Evolutionary conservation across 2,329 filamentous ascomycete genomes (phyloP), one percentile per base, ranked within the genome.

Genomic region (Pestalotiopsis sp.): DNA sequence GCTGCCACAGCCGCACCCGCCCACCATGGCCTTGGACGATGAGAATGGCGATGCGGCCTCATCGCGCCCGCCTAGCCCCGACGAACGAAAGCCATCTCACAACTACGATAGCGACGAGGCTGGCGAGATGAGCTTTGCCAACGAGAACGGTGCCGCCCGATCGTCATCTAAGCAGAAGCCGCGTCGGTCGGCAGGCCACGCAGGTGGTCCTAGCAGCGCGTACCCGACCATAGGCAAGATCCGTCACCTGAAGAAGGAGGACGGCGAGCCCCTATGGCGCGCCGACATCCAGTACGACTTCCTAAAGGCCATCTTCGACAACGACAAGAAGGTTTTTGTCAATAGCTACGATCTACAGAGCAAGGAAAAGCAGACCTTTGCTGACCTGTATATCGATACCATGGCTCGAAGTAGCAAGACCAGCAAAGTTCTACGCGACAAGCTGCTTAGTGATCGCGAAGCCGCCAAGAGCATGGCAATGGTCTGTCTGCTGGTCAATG

Each of bases 321-420:
- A 96, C 75, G 85, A 91, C 1, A 78, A 83, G 65, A 83, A 83
- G 70, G 94, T 94, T 76, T 99, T 99, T 79, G 97, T 80, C 76
- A 97, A 97, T 78, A 92, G 92, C 78, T 97, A 95, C 79, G 94
- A 97, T 73, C 78, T 84, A 3, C 80, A 82, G 6, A 77, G 75
- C 62, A 76, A 84, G 20, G 87, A 87, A 67, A 90, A 91, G 75
- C 90, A 92, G 75, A 92, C 88, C 72, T 99, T 99, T 78, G 94
- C 96, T 69, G 94, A 98, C 79, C 89, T 99, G 69, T 99, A 99
- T 81, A 95, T 99, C 75, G 96, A 98, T 80, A 95, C 96, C 69
- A 98, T 99, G 95, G 94, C 96, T 3, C 89, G 94, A 79, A 99
- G 96, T 82, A 98, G 94, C 85, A 99, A 99, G 85, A 98, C 95